Base-by-base conservation (phyloP, 371 early-diverging fungal genomes). In the Phascolomyces articulosus region DNA sequence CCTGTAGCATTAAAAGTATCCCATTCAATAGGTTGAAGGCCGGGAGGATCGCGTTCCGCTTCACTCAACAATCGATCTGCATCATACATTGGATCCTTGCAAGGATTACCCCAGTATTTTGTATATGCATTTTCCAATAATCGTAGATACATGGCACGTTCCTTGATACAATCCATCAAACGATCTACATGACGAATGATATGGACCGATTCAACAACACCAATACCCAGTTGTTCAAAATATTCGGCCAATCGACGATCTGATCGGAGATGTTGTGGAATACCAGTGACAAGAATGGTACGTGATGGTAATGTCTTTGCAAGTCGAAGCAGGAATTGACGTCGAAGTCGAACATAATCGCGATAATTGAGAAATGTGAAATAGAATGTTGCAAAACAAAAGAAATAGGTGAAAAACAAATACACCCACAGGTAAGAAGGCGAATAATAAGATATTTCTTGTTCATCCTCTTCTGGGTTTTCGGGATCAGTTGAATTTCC, bases 321-420 rank as follows among this genome's bases (percentile, higher is more conserved):
- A 16, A 78, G 79, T 28, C 80, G 70, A 20, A 87, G 47, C 48
- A 84, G 67, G 55, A 82, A 87, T 31, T 77, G 70, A 31, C 85
- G 83, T 0, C 87, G 84, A 28, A 87, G 76, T 7, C 71, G 64
- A 23, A 87, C 77, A 65, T 86, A 89, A 47, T 80, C 84, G 38
- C 85, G 79, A 54, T 87, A 89, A 31, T 87, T 87, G 47, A 82
- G 67, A 70, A 85, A 87, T 10, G 86, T 73, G 38, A 85, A 84
- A 60, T 85, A 87, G 55, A 83, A 80, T 7, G 87, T 79, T 4
- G 85, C 80, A 48, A 87, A 72, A 20, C 87, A 83, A 66, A 89
- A 87, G 40, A 85, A 66, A 73, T 86, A 89, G 28, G 88, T 87
- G 53, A 89, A 87, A 49, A 85, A 75, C 29, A 86, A 72, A 49